Evolutionary conservation across 2,329 filamentous ascomycete species (phyloP), one percentile per base, ranked within the genome.

Genomic region (Harringtonia aguacate): DNA sequence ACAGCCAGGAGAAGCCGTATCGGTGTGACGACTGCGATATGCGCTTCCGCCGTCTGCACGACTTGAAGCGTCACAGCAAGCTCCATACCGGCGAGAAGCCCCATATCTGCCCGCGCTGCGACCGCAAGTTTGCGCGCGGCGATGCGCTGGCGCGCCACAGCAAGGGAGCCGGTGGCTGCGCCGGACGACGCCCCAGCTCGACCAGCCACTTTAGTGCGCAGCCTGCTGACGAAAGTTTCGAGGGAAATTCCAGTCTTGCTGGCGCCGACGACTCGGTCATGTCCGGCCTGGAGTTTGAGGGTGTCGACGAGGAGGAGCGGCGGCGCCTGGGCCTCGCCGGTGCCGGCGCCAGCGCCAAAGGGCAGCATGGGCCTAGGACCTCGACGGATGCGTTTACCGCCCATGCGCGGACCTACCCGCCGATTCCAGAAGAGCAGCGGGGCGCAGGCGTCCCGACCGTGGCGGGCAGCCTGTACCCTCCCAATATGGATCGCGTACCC

Each of bases 1-100:
- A 97, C 63, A 95, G 89, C 56, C 90, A 98, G 69, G 92, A 98
- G 63, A 98, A 98, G 64, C 92, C 92, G 0, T 98, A 92, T 58
- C 78, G 92, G 24, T 98, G 92, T 59, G 81, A 86, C 49, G 87
- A 86, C n/a, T 98, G 92, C 61, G 79, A 90, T 54, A 86, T 92
- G 62, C 81, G 90, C 42, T 98, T 98, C 63, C 79, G 92, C 44
- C 80, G 92, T 50, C 71, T 97, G 41, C 92, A 98, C 59, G 92
- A 98, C 58, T 66, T 98, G 52, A 98, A 98, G 68, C 80, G 92
- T 34, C 92, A 98, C 61, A 88, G 84, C 51, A 98, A 98, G 65
- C 75, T 98, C 20, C 92, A 98, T 59, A 97, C 90, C 0, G 92
- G 92, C 44, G 92, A 98, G 67, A 82, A 94, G 56, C 89, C 89